Percentiles rank a stretch among this genome's conserved stretches.
These are phyloP conservation scores for Xylaria sp. DNA, from an alignment of 2,329 filamentous ascomycete genomes.

Conservation along the genomic window DNA sequence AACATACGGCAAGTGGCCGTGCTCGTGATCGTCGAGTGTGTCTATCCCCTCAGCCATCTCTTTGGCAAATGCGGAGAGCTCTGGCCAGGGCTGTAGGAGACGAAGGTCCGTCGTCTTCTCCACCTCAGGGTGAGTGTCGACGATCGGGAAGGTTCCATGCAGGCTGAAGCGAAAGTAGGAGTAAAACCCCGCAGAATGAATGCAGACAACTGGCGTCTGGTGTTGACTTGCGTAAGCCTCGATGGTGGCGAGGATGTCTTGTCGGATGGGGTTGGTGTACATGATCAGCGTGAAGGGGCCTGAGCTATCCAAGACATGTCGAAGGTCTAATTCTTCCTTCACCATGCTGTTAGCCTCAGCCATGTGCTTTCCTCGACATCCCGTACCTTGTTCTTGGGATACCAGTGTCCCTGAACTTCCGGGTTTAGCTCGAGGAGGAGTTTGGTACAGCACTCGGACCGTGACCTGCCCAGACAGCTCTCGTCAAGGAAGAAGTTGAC, in stretches of 20 bases:
- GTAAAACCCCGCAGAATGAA: slow-evolving; percentile 93
- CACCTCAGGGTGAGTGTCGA: slow-evolving; percentile 94
- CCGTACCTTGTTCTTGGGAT: slow-evolving; percentile 59
- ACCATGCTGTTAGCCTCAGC: slow-evolving; percentile 29
- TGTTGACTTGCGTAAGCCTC: slow-evolving; percentile 62
- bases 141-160: slow-evolving; percentile 84
- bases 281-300: slow-evolving; percentile 64
- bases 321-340: slow-evolving; percentile 52
- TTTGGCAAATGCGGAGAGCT: slow-evolving; percentile 73
- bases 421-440: slow-evolving; percentile 90
- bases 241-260: slow-evolving; percentile 57
- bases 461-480: slow-evolving; percentile 76
- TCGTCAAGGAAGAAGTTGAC: slow-evolving; percentile 98
- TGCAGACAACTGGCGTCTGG: slow-evolving; percentile 78
- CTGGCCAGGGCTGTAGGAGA: slow-evolving; percentile 85
- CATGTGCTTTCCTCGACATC: slow-evolving; percentile 8
- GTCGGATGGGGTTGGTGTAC: slow-evolving; percentile 62
- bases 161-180: slow-evolving; percentile 85
- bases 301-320: slow-evolving; percentile 55
- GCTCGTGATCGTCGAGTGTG: slow-evolving; percentile 77
- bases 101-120: slow-evolving; percentile 86
- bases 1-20: slow-evolving; percentile 91
- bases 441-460: slow-evolving; percentile 80
- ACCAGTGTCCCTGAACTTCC: slow-evolving; percentile 83
- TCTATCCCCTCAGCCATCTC: slow-evolving; percentile 76